phyloP scores from a whole-genome alignment of 805 yeast species.

The Jamesozyma lodderae region DNA sequence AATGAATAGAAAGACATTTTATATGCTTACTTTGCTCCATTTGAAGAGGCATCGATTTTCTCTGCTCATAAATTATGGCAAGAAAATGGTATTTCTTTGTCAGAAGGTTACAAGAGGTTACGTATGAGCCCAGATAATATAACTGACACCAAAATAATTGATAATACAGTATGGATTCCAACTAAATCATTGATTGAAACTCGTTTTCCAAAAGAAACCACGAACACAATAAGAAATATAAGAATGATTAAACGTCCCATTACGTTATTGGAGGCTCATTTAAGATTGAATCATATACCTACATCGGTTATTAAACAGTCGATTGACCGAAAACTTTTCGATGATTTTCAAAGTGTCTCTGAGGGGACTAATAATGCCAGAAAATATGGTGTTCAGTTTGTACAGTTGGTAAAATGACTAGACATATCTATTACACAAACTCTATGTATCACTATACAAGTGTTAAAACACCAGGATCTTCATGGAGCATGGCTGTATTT shows the following conservation, averaged over 20 bases:
- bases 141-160: not conserved
- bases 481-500: conserved; percentile 5
- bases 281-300: conserved; percentile 2
- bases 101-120: conserved; percentile 1
- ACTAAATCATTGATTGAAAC: not conserved
- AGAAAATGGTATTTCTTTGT: not conserved
- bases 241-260: not conserved
- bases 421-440: conserved; percentile 1
- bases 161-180: not conserved
- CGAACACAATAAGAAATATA: not conserved
- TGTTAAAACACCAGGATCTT: conserved; percentile 3
- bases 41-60: conserved; percentile 4
- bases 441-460: conserved; percentile 6
- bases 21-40: not conserved
- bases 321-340: not conserved
- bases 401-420: conserved; percentile 1
- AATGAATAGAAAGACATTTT: not conserved
- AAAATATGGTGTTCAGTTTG: conserved; percentile 1
- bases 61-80: conserved; percentile 1
- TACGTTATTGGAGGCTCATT: conserved; percentile 1
- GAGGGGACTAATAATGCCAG: not conserved
- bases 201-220: not conserved
- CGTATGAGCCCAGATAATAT: too few relatives aligned
- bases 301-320: not conserved
- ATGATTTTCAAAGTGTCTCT: conserved; percentile 1